phyloP scores from a whole-genome alignment of 495 filamentous ascomycete species.

The Penicillium cataractarum region DNA sequence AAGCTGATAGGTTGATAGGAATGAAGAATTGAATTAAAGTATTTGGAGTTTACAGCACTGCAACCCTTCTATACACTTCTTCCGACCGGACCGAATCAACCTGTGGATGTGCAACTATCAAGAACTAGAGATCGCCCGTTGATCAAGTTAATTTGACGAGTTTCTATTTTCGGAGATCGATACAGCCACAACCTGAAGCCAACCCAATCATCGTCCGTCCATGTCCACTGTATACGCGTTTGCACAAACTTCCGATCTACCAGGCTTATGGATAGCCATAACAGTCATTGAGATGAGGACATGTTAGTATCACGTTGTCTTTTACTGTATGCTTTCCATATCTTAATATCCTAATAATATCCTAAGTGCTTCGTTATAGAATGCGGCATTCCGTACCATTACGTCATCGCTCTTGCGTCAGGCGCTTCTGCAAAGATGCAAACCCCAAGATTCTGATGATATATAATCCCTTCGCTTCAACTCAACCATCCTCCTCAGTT shows the following conservation, averaged over 20 bases:
- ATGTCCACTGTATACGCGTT: no score
- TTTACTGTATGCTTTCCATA: no score
- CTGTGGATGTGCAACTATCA: no score
- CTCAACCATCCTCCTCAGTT: not conserved
- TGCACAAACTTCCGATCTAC: no score
- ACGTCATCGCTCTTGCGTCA: conserved; percentile 25
- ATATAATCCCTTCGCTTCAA: not conserved
- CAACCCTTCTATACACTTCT: not conserved
- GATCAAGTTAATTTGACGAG: not conserved
- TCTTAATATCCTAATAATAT: no score
- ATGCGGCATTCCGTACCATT: conserved; percentile 6
- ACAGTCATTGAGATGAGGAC: not conserved
- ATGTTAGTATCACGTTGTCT: not conserved
- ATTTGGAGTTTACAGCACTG: no score
- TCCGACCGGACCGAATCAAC: not conserved
- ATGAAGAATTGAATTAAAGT: no score
- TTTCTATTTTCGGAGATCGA: not conserved
- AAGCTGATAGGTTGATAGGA: not conserved
- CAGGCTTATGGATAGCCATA: not conserved
- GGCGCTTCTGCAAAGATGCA: not conserved
- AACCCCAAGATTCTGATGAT: not conserved
- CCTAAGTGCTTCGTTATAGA: not conserved
- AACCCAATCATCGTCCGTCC: not conserved
- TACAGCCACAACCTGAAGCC: not conserved
- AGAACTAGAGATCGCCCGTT: not conserved